Conservation (phyloP, 83 land plant species). For the Diphasiastrum complanatum region DNA sequence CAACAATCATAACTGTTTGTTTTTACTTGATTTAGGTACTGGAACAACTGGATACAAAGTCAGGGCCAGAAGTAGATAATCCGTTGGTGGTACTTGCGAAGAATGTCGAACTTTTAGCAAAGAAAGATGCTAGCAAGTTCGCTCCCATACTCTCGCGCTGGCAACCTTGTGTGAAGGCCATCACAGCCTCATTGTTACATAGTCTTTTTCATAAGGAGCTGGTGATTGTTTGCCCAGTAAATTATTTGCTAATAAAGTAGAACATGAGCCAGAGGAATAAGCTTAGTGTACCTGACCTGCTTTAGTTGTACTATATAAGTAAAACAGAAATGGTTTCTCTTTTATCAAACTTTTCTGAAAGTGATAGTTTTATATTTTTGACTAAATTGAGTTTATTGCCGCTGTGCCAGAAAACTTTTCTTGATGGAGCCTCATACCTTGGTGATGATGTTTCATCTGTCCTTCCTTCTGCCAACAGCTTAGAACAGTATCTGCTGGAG, state of each 20-base stretch:
- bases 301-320: too few species aligned
- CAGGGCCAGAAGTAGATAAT: constrained; percentile 1
- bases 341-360: too few species aligned
- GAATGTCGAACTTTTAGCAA: constrained; percentile 11
- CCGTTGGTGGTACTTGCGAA: constrained; percentile 10
- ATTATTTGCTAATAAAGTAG: too few species aligned
- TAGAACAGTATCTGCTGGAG: constrained; percentile 1
- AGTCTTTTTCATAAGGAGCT: constrained; percentile 6
- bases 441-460: constrained; percentile 10
- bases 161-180: constrained; percentile 7
- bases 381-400: not conserved
- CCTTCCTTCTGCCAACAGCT: constrained; percentile 8
- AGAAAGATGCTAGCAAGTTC: constrained; percentile 8
- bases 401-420: constrained; percentile 7
- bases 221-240: too few species aligned
- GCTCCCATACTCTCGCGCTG: constrained; percentile 11
- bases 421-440: constrained; percentile 5
- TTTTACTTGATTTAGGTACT: too few species aligned
- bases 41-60: constrained; percentile 7
- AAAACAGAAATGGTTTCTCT: too few species aligned
- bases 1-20: too few species aligned
- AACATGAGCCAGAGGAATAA: too few species aligned
- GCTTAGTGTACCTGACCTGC: too few species aligned
- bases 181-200: constrained; percentile 7
- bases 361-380: not conserved